A percentile compares a stretch with the other conserved stretches of the same genome.
These are phyloP conservation scores for Aspergillus kassunensis DNA, from an alignment of 495 filamentous ascomycete genomes.

Conservation along the genomic window DNA sequence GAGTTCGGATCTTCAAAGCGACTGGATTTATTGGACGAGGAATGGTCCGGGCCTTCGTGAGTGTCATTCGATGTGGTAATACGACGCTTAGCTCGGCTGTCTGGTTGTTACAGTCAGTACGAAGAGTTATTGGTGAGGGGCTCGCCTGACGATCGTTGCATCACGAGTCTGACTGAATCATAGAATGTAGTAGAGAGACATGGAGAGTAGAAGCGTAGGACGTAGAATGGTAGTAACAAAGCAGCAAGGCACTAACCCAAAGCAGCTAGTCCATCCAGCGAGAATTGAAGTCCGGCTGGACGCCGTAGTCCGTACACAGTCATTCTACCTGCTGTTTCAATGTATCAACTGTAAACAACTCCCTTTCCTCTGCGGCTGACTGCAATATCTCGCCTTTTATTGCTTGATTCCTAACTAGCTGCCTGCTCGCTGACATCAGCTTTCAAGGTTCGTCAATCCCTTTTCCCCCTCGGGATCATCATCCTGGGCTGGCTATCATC, in stretches of 20 bases:
- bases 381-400: slow-evolving; percentile 2
- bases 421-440: neutral
- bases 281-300: too few relatives aligned
- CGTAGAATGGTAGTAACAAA: too few relatives aligned
- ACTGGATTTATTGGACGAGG: neutral
- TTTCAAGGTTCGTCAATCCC: slow-evolving; percentile 3
- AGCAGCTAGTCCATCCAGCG: neutral
- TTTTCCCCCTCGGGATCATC: neutral
- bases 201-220: too few relatives aligned
- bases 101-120: neutral
- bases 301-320: too few relatives aligned
- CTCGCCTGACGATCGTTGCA: too few relatives aligned
- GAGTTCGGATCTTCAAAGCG: neutral
- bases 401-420: neutral
- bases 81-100: slow-evolving; percentile 7
- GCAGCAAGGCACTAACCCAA: too few relatives aligned
- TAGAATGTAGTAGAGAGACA: too few relatives aligned
- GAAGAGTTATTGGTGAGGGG: neutral
- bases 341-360: too few relatives aligned
- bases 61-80: slow-evolving; percentile 2
- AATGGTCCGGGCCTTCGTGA: neutral
- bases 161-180: too few relatives aligned
- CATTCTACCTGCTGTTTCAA: too few relatives aligned
- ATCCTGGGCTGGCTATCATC: neutral
- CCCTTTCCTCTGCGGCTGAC: neutral